A percentile compares a stretch with the other conserved stretches of the same genome.
These are phyloP conservation scores for Hamamelis virginiana DNA, from an alignment of 164 flowering plant species.

Conservation along the genomic window DNA sequence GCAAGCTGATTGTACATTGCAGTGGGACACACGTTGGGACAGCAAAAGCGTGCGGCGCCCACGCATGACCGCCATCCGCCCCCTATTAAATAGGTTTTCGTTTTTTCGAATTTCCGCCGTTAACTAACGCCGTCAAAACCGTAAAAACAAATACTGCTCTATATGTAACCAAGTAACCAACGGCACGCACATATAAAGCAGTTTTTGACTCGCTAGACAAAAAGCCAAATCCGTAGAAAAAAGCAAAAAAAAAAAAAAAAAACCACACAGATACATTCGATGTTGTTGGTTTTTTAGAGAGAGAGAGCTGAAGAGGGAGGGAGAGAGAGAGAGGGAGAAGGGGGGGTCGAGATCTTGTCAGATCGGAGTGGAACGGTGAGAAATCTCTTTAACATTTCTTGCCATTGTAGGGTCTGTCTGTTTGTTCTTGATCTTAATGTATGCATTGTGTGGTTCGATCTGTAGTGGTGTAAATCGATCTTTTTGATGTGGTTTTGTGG, in stretches of 20 bases:
- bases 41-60: neutral
- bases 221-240: neutral
- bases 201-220: neutral
- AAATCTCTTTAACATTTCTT: constrained; percentile 6
- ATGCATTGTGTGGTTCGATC: constrained; percentile 25
- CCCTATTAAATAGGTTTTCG: neutral
- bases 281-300: constrained; percentile 1
- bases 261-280: constrained; percentile 2
- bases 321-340: constrained; percentile 1
- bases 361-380: constrained; percentile 38
- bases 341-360: constrained; percentile 21
- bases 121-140: constrained; percentile 5
- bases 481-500: neutral
- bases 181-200: neutral
- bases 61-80: neutral
- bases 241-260: constrained; percentile 1
- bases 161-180: neutral
- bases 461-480: neutral
- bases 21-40: constrained; percentile 1
- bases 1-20: too few relatives aligned
- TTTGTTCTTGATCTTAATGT: constrained; percentile 10
- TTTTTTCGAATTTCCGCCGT: neutral
- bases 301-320: constrained; percentile 9
- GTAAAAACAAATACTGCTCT: neutral
- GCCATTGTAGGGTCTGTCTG: constrained; percentile 1